Base-by-base conservation (phyloP, 2,329 filamentous ascomycete species). In the Scedosporium aurantiacum region DNA sequence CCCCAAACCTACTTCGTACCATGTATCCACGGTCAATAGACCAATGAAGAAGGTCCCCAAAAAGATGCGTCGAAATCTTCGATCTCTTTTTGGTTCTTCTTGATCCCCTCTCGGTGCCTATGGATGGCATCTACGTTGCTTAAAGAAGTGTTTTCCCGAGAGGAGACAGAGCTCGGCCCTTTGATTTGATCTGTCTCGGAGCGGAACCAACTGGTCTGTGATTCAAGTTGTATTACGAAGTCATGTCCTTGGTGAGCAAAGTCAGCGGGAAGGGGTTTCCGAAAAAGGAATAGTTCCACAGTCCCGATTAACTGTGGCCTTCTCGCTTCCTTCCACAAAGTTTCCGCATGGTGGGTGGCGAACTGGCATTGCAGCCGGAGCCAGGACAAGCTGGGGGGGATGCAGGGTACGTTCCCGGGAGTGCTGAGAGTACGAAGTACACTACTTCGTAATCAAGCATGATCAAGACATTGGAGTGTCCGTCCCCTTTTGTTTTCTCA, bases 241-340 rank as follows among this genome's bases (percentile, higher is more conserved):
- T 54, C 12, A 23, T 16, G 50, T 28, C 18, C 50, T 27, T 54
- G 12, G 40, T 54, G 25, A 50, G 45, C 10, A 27, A 28, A 52
- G 43, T 50, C 25, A 60, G 37, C 58, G 58, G 58, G 58, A 47
- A 16, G 28, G 32, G 43, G 58, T 50, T 60, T n/a, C 58, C 58
- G 32, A 12, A 60, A 60, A 60, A 21, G 58, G 58, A 37, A 54
- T 60, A 55, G 58, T 55, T 23, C 47, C 58, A 37, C 21, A 60
- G 57, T 54, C 43, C 58, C 45, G 47, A 54, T n/a, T 41, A 47
- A 54, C 27, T 60, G 58, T 60, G 47, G 58, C 58, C 58, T 60
- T 55, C 58, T 57, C 54, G 32, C 54, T 21, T 55, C 47, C 45
- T 55, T 60, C 58, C 47, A 54, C 58, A 55, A 60, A 32, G 58